phyloP scores from a whole-genome alignment of 257 asterid genomes.

The Ballota nigra region DNA sequence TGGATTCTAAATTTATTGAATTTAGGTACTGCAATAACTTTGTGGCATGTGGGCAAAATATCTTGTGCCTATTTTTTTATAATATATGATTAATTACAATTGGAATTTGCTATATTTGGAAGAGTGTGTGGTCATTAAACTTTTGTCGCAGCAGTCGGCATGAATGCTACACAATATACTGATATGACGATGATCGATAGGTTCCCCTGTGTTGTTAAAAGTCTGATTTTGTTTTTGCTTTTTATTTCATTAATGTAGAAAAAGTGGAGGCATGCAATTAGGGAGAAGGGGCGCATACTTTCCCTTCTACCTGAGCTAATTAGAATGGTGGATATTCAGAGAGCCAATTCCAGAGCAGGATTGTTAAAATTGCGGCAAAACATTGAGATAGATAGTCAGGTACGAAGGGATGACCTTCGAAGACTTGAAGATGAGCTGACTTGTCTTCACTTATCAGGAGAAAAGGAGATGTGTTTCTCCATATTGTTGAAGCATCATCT shows the following conservation, averaged over 20 bases:
- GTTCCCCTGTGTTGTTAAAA: neutral
- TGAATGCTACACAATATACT: neutral
- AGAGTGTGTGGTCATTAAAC: neutral
- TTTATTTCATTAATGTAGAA: slow-evolving; percentile 11
- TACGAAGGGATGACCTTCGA: slow-evolving; percentile 5
- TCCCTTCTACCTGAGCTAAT: slow-evolving; percentile 23
- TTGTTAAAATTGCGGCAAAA: slow-evolving; percentile 20
- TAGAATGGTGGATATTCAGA: slow-evolving; percentile 7
- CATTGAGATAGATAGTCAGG: slow-evolving; percentile 20
- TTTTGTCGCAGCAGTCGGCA: neutral
- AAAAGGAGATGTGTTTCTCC: neutral
- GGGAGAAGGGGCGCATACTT: slow-evolving; percentile 15
- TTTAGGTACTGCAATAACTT: neutral
- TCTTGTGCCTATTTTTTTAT: neutral
- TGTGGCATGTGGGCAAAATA: neutral
- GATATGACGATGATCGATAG: neutral
- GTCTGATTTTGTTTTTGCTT: neutral
- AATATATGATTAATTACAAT: too few species aligned
- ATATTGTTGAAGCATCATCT: slow-evolving; percentile 12
- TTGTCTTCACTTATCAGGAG: slow-evolving; percentile 9
- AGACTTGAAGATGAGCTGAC: slow-evolving; percentile 31
- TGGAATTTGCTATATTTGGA: neutral
- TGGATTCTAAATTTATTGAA: neutral
- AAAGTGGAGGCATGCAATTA: slow-evolving; percentile 22
- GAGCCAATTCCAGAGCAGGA: neutral